Percentiles rank a stretch among this genome's conserved stretches.
Conservation (phyloP, 805 yeast species). For the Candida easanensis region DNA sequence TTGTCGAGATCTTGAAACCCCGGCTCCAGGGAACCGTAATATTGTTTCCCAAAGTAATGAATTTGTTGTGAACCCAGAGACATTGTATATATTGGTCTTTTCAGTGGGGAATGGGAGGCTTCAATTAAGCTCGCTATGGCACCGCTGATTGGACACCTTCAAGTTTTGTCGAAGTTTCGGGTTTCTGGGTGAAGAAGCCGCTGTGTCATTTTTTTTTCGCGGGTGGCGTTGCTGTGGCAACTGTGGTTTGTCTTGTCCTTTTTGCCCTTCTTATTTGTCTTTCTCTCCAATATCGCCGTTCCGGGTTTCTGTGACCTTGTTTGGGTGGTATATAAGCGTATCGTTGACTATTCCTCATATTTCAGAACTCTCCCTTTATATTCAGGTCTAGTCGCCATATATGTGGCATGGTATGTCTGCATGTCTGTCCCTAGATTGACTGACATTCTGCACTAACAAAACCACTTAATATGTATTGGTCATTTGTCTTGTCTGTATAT, state of each 20-base stretch:
- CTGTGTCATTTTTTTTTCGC: background rate
- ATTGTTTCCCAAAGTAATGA: conserved; percentile 19
- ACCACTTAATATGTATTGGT: background rate
- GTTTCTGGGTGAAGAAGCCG: background rate
- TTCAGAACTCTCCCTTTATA: too few species aligned
- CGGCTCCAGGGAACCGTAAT: conserved; percentile 21
- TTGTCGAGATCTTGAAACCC: conserved; percentile 20
- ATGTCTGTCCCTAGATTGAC: too few species aligned
- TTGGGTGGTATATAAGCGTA: too few species aligned
- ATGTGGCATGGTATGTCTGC: too few species aligned
- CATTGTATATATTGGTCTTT: conserved; percentile 11
- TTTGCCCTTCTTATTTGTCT: too few species aligned
- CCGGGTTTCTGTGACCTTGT: background rate
- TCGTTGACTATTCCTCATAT: too few species aligned
- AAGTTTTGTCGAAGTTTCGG: background rate
- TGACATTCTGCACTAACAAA: too few species aligned
- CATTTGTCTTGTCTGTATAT: too few species aligned
- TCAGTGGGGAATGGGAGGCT: background rate
- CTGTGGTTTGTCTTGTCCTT: background rate
- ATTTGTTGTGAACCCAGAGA: conserved; percentile 24
- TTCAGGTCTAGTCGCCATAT: too few species aligned
- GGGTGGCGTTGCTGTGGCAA: background rate
- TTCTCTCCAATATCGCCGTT: background rate
- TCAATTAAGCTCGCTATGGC: background rate
- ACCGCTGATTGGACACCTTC: background rate